Percentiles rank a stretch among this genome's conserved stretches.
Conservation (phyloP, 768 basidiomycete genomes). For the Lentinus tigrinus region DNA sequence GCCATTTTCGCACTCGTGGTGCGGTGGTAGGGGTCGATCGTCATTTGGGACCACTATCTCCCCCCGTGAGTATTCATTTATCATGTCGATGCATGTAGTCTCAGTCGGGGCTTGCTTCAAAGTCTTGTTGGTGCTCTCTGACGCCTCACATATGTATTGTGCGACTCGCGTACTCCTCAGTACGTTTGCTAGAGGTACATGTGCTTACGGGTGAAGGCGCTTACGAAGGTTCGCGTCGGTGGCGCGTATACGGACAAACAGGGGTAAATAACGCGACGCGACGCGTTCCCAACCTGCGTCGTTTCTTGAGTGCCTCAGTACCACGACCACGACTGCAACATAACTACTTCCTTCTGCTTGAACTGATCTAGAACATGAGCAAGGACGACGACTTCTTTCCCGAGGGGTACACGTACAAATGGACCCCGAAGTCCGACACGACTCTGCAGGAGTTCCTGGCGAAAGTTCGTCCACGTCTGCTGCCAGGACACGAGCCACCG, state of each 20-base stretch:
- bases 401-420: conserved; percentile 48
- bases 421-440: conserved; percentile 42
- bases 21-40: no score
- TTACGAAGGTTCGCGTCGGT: background rate
- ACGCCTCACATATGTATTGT: no score
- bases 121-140: no score
- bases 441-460: conserved; percentile 52
- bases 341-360: background rate
- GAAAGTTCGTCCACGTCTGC: conserved; percentile 40
- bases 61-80: no score
- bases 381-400: conserved; percentile 43
- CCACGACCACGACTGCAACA: background rate
- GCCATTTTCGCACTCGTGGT: no score
- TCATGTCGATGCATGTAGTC: no score
- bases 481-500: background rate
- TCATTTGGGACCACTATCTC: no score
- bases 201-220: no score
- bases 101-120: no score
- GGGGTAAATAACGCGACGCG: conserved; percentile 18
- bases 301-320: background rate
- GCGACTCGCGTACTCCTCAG: no score
- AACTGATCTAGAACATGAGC: background rate
- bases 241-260: conserved; percentile 18
- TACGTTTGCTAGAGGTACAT: no score
- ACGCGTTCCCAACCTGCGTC: background rate